A percentile compares a stretch with the other conserved stretches of the same genome.
Conservation (phyloP, 2,329 filamentous ascomycete species). For the Lizonia empirigonia region DNA sequence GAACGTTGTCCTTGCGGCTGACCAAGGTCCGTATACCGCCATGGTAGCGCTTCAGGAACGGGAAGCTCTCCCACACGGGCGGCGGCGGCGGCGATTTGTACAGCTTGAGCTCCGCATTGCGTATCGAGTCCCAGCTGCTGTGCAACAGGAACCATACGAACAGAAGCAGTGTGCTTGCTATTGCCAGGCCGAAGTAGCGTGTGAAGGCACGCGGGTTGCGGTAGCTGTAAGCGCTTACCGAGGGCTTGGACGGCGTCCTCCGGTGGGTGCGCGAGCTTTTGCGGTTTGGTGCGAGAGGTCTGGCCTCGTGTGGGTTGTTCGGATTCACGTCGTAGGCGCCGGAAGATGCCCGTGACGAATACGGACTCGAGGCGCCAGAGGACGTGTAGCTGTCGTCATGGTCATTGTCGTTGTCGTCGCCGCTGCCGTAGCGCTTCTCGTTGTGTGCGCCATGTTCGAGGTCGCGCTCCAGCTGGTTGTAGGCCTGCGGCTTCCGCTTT, state of each 20-base stretch:
- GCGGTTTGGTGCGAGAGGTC: conserved; percentile 26
- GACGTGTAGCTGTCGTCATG: conserved; percentile 38
- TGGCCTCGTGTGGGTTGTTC: conserved; percentile 26
- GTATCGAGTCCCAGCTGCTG: conserved; percentile 73
- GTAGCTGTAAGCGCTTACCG: conserved; percentile 56
- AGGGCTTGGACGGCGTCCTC: conserved; percentile 32
- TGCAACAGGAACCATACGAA: conserved; percentile 78
- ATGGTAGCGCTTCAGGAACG: conserved; percentile 86
- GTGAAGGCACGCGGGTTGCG: conserved; percentile 74
- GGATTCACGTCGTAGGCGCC: conserved; percentile 39
- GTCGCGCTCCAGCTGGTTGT: conserved; percentile 42
- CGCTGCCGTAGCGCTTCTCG: conserved; percentile 50
- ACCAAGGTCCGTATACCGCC: conserved; percentile 80
- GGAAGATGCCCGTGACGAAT: conserved; percentile 59
- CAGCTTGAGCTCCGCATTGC: conserved; percentile 62
- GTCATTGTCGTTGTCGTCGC: conserved; percentile 35
- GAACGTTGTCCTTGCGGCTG: conserved; percentile 67
- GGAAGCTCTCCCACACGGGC: conserved; percentile 83
- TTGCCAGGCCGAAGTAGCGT: conserved; percentile 75
- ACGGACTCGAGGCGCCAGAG: conserved; percentile 52
- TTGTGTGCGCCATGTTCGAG: conserved; percentile 42
- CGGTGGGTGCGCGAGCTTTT: conserved; percentile 19
- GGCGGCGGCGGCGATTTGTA: conserved; percentile 68
- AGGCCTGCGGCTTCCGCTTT: conserved; percentile 45
- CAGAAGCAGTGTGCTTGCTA: conserved; percentile 72